Base-by-base conservation (phyloP, 129 eudicot genomes). In the Escallonia herrerae region DNA sequence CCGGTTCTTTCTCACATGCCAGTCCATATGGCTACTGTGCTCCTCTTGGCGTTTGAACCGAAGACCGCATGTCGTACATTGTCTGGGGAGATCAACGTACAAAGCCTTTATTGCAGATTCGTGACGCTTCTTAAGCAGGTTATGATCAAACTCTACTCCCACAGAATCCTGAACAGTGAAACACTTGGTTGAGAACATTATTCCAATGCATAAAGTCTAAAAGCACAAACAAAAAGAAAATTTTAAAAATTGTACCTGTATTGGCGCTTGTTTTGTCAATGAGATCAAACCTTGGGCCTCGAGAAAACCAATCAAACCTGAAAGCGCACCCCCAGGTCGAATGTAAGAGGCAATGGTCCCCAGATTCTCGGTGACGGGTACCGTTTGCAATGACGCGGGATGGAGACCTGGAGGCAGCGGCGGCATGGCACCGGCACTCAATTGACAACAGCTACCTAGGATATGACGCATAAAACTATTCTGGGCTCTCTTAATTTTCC, bases 11-110 rank as follows among this genome's bases (percentile, higher is more conserved):
- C 86, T 94, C 60, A 94, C 96, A 63, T 94, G 99, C 99, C 99
- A 94, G 66, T 94, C 99, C 99, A 94, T 94, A 71, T 94, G 99
- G 74, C 72, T 84, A 60, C 99, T 86, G 78, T 94, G 99, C 63
- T 87, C 95, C 56, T 94, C 99, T 80, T 89, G 95, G 67, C 68
- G 63, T 70, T 86, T 89, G 65, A 89, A 94, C n/a, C 99, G 89
- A 54, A 82, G 90, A 67, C 95, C 99, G 75, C 99, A 94, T 13
- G 93, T 84, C 43, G 82, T 94, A 83, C 99, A 93, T 71, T 89
- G 99, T 64, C 99, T 76, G 2, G 97, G 97, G 10, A 94, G 87
- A 76, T 89, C 90, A 14, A 76, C 76, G 65, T 89, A 94, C 55
- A 94, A 56, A 38, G 93, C 84, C 47, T 74, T 82, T 66, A 89